Conservation (phyloP, 1,284 basidiomycete genomes). For the Pulchroboletus neoregius region DNA sequence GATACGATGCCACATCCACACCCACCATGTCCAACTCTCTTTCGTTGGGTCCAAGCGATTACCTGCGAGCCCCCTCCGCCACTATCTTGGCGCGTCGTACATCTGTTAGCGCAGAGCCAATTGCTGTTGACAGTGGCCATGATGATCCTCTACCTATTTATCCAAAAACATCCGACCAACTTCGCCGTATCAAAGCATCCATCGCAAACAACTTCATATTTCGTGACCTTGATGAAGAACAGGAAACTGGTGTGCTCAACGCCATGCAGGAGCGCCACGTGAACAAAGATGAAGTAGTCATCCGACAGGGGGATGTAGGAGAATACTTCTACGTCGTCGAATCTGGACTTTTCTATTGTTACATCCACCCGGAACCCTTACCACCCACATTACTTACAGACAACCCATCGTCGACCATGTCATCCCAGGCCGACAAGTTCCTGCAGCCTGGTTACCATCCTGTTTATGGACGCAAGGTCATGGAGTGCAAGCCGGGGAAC, state of each 20-base stretch:
- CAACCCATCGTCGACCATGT: slow-evolving; percentile 35
- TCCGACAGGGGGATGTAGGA: slow-evolving; percentile 94
- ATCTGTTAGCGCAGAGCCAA: slow-evolving; percentile 97
- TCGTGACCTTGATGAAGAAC: slow-evolving; percentile 94
- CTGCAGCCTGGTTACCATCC: slow-evolving; percentile 62
- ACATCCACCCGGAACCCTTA: slow-evolving; percentile 67
- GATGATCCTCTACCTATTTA: slow-evolving; percentile 71
- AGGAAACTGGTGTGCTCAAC: slow-evolving; percentile 87
- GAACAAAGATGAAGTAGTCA: slow-evolving; percentile 76
- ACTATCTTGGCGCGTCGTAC: slow-evolving; percentile 87
- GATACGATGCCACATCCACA: slow-evolving; percentile 47
- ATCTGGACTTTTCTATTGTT: slow-evolving; percentile 84
- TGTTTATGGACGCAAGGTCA: slow-evolving; percentile 78
- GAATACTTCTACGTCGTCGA: slow-evolving; percentile 99
- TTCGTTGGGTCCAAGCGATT: slow-evolving; percentile 52
- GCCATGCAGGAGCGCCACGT: slow-evolving; percentile 93
- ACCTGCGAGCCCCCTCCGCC: slow-evolving; percentile 61
- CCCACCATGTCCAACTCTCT: slow-evolving; percentile 41
- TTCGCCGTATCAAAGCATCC: slow-evolving; percentile 81
- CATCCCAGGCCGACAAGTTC: slow-evolving; percentile 47
- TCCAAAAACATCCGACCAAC: slow-evolving; percentile 82
- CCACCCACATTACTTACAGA: slow-evolving; percentile 53
- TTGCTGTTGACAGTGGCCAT: slow-evolving; percentile 71
- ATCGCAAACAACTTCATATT: slow-evolving; percentile 93
- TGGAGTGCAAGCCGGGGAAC: slow-evolving; percentile 80